A percentile compares a stretch with the other conserved stretches of the same genome.
phyloP scores from a whole-genome alignment of 2,329 filamentous ascomycete species.

The Aureobasidium pullulans region DNA sequence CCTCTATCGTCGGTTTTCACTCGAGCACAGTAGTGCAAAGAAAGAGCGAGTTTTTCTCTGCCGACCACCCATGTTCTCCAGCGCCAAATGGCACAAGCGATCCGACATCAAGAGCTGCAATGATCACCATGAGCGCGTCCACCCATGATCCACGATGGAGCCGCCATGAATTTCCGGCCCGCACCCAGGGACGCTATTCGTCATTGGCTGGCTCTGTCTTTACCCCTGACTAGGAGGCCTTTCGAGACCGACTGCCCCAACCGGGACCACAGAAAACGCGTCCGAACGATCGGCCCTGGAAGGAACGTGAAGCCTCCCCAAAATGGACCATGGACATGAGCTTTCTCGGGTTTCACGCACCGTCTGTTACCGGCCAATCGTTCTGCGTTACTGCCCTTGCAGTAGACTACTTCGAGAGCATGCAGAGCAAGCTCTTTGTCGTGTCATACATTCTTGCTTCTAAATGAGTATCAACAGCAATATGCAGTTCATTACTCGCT shows the following conservation, averaged over 20 bases:
- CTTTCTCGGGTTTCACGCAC: neutral
- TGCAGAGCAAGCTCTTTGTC: neutral
- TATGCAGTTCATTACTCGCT: constrained; percentile 1
- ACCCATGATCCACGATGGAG: neutral
- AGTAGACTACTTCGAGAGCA: neutral
- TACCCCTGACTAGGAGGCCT: neutral
- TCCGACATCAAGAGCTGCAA: neutral
- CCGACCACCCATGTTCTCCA: neutral
- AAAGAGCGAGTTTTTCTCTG: neutral
- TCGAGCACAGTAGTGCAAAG: neutral
- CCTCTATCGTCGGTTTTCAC: neutral
- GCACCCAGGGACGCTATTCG: neutral
- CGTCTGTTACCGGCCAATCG: neutral
- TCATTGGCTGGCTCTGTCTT: neutral
- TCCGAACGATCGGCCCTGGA: neutral
- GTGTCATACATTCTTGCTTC: neutral
- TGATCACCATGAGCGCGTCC: neutral
- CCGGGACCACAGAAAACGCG: neutral
- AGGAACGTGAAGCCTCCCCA: neutral
- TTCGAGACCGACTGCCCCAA: constrained; percentile 3
- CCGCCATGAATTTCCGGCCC: constrained; percentile 10
- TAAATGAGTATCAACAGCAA: neutral
- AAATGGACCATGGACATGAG: neutral
- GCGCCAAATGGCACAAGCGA: constrained; percentile 7
- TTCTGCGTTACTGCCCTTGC: neutral